Conservation (phyloP, 371 early-diverging fungal species). For the Mycotypha africana region DNA sequence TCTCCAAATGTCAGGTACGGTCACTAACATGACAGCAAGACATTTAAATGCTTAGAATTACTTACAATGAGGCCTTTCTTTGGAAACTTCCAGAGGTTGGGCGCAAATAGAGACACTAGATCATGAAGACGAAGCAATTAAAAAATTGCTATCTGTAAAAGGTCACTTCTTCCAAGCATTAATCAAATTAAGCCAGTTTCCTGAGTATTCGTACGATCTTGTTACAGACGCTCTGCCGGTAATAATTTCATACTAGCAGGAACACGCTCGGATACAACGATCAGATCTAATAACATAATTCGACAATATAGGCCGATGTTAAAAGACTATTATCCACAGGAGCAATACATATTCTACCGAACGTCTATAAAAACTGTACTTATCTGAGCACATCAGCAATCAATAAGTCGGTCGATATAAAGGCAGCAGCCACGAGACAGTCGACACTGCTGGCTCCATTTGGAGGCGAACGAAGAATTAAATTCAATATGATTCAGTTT, state of each 20-base stretch:
- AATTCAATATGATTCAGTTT: conserved; percentile 32
- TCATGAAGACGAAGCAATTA: conserved; percentile 17
- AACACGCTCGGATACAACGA: no score
- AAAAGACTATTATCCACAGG: conserved; percentile 22
- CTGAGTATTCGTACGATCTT: conserved; percentile 27
- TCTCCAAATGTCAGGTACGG: conserved; percentile 29
- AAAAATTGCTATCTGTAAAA: conserved; percentile 12
- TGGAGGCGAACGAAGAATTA: conserved; percentile 20
- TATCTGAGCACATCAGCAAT: conserved; percentile 2
- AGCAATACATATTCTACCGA: conserved; percentile 25
- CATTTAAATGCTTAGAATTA: neutral
- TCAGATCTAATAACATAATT: no score
- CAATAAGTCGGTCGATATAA: conserved; percentile 11
- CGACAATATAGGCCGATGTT: conserved; percentile 22
- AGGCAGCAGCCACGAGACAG: conserved; percentile 26
- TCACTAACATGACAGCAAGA: neutral
- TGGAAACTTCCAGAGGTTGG: conserved; percentile 22
- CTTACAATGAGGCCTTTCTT: neutral
- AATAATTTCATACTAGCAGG: no score
- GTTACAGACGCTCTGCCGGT: conserved; percentile 25
- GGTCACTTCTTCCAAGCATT: conserved; percentile 25
- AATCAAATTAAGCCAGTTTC: conserved; percentile 9
- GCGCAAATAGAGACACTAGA: conserved; percentile 21
- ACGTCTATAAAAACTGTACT: conserved; percentile 19
- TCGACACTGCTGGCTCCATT: conserved; percentile 20